Percentiles rank a stretch among this genome's conserved stretches.
Evolutionary conservation across 2,329 filamentous ascomycete genomes (phyloP).

Genomic region (Dothiorella sarmentorum): DNA sequence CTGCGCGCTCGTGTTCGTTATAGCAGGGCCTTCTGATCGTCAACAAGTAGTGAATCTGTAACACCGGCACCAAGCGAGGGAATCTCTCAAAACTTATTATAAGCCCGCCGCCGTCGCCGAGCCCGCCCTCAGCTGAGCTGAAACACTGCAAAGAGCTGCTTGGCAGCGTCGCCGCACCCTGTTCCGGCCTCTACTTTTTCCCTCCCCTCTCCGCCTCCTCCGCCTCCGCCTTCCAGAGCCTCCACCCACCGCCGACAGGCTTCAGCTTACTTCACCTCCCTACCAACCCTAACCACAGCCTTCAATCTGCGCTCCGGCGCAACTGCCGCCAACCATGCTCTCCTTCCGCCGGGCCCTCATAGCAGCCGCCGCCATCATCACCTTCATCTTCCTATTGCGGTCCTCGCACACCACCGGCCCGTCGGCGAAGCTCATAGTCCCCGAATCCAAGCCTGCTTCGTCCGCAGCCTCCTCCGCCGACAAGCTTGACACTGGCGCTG

Average conservation of each 20-base stretch:
- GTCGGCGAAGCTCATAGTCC: slow-evolving; percentile 27
- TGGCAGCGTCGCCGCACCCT: neutral
- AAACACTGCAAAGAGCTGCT: slow-evolving; percentile 8
- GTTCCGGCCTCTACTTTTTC: neutral
- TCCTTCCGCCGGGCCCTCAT: slow-evolving; percentile 73
- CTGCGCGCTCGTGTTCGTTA: slow-evolving; percentile 10
- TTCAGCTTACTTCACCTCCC: slow-evolving; percentile 6
- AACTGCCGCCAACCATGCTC: slow-evolving; percentile 57
- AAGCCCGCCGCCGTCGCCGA: slow-evolving; percentile 5
- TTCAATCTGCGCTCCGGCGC: slow-evolving; percentile 14
- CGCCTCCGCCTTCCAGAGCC: neutral
- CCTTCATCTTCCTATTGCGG: slow-evolving; percentile 66
- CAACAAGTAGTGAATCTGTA: slow-evolving; percentile 13
- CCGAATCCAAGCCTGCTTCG: slow-evolving; percentile 30
- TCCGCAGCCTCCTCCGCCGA: neutral
- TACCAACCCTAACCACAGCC: neutral
- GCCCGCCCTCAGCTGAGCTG: slow-evolving; percentile 12
- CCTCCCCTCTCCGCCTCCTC: slow-evolving; percentile 8
- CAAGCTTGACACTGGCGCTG: neutral
- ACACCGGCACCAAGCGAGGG: slow-evolving; percentile 13
- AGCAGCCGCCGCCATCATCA: slow-evolving; percentile 65
- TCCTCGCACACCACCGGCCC: slow-evolving; percentile 48
- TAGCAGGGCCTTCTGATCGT: slow-evolving; percentile 1
- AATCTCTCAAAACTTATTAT: neutral
- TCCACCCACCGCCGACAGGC: slow-evolving; percentile 7